These are phyloP conservation scores for Excoecaria agallocha DNA, from an alignment of 345 rosid species.

Conservation along the genomic window DNA sequence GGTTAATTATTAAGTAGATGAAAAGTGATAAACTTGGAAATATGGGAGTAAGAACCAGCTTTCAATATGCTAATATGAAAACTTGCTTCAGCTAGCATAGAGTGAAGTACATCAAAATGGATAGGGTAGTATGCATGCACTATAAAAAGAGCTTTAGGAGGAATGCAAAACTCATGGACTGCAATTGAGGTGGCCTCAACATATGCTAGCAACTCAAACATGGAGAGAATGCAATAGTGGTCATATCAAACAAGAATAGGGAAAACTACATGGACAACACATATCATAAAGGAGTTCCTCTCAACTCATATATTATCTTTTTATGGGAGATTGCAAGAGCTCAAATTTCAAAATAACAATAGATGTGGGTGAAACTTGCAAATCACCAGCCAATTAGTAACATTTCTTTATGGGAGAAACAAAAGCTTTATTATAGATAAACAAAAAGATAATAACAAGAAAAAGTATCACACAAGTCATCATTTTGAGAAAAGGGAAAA, in stretches of 20 bases:
- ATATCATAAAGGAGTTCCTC: slow-evolving; percentile 12
- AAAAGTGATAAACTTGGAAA: slow-evolving; percentile 58
- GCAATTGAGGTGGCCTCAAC: slow-evolving; percentile 59
- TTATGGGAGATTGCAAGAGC: slow-evolving; percentile 72
- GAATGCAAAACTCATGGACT: slow-evolving; percentile 84
- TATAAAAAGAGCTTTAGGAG: slow-evolving; percentile 87
- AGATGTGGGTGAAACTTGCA: slow-evolving; percentile 64
- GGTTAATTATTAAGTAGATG: slow-evolving; percentile 2
- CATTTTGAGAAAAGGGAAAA: not conserved
- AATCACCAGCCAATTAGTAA: slow-evolving; percentile 16
- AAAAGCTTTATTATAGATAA: not conserved
- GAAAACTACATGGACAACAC: not conserved
- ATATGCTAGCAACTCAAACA: slow-evolving; percentile 48
- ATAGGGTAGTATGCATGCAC: slow-evolving; percentile 93
- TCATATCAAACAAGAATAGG: not conserved
- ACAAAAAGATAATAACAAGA: not conserved
- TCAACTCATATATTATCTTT: slow-evolving; percentile 50
- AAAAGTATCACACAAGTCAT: not conserved
- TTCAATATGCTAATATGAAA: slow-evolving; percentile 68
- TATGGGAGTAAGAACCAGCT: slow-evolving; percentile 50
- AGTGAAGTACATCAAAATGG: slow-evolving; percentile 80
- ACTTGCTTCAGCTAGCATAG: slow-evolving; percentile 74
- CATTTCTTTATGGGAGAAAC: not conserved
- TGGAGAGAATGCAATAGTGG: slow-evolving; percentile 29
- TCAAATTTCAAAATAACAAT: slow-evolving; percentile 87